phyloP scores from a whole-genome alignment of 306 rosid genomes.

The Vicia villosa region DNA sequence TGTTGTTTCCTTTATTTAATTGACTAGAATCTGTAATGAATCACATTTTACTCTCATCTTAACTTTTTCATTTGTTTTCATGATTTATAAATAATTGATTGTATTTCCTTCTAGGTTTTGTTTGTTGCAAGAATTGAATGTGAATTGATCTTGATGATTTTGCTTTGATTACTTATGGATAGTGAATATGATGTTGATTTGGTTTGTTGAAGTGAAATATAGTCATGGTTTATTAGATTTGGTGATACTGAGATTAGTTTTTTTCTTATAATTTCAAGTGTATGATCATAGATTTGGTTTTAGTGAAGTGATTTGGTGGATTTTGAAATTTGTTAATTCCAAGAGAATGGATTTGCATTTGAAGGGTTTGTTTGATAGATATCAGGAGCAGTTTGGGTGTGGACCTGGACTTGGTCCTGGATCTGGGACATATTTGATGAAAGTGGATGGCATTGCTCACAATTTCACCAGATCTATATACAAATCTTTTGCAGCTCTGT shows the following conservation, averaged over 20 bases:
- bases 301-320: slow-evolving; percentile 18
- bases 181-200: background rate
- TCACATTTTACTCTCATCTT: background rate
- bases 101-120: background rate
- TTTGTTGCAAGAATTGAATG: background rate
- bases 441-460: slow-evolving; percentile 60
- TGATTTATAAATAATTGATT: background rate
- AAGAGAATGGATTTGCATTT: slow-evolving; percentile 63
- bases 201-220: background rate
- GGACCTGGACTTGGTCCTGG: slow-evolving; percentile 81
- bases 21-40: slow-evolving; percentile 37
- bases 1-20: no score
- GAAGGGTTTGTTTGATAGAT: slow-evolving; percentile 67
- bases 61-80: background rate
- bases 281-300: slow-evolving; percentile 19
- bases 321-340: slow-evolving; percentile 2
- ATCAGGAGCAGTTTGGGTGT: slow-evolving; percentile 72
- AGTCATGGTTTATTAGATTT: background rate
- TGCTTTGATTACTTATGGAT: background rate
- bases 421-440: slow-evolving; percentile 72
- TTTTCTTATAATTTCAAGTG: slow-evolving; percentile 17
- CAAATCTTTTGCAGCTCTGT: slow-evolving; percentile 68
- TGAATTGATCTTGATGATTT: background rate
- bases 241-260: background rate
- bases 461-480: slow-evolving; percentile 56